These are phyloP conservation scores for Podospora pseudoanserina DNA, from an alignment of 495 filamentous ascomycete genomes.

Conservation along the genomic window DNA sequence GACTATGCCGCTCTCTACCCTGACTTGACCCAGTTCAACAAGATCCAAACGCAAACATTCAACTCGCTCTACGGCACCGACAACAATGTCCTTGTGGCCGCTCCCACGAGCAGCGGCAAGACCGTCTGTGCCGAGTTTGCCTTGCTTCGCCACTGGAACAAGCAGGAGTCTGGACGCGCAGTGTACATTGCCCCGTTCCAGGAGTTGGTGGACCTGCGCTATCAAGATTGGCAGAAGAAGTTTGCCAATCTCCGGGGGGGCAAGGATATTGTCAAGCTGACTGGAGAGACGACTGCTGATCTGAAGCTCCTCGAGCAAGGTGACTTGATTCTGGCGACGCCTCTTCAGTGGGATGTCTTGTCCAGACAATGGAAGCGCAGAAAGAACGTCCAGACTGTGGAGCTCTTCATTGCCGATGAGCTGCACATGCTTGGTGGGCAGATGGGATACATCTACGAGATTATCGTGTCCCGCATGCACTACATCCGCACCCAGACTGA, in stretches of 20 bases:
- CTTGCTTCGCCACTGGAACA: constrained; percentile 81
- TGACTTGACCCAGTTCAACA: constrained; percentile 88
- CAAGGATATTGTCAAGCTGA: constrained; percentile 91
- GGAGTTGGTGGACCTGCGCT: constrained; percentile 77
- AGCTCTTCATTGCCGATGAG: constrained; percentile 94
- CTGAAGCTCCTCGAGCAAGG: constrained; percentile 83
- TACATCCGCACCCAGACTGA: constrained; percentile 88
- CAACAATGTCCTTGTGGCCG: constrained; percentile 87
- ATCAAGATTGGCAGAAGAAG: constrained; percentile 79
- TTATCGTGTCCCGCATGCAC: constrained; percentile 95
- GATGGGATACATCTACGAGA: constrained; percentile 87
- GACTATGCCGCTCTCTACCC: constrained; percentile 82
- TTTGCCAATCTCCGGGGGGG: constrained; percentile 70
- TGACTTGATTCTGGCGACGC: constrained; percentile 90
- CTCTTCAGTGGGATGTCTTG: constrained; percentile 89
- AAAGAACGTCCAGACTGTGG: constrained; percentile 88
- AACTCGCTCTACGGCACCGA: constrained; percentile 85
- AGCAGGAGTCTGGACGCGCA: constrained; percentile 66
- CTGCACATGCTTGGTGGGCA: constrained; percentile 93
- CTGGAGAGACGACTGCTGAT: constrained; percentile 88
- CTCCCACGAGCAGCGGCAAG: constrained; percentile 91
- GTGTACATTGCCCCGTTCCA: constrained; percentile 97
- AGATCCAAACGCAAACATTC: constrained; percentile 95
- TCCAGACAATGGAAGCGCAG: constrained; percentile 94
- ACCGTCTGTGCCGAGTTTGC: constrained; percentile 96